Base-by-base conservation (phyloP, 164 flowering plant genomes). In the Berberis thunbergii region DNA sequence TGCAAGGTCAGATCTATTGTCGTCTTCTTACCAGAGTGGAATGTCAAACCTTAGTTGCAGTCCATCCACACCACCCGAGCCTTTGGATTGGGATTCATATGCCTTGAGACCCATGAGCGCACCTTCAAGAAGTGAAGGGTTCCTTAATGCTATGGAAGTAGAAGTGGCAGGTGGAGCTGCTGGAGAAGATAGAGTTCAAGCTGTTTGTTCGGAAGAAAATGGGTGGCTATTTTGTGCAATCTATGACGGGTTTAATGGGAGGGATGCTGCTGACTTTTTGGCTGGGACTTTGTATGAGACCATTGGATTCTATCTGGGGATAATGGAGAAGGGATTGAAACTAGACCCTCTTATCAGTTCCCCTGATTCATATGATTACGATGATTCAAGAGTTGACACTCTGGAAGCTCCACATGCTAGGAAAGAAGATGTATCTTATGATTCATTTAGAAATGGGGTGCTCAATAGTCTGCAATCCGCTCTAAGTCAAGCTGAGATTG, bases 91-190 rank as follows among this genome's bases (percentile, higher is more conserved):
- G 71, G 96, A 89, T 67, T 77, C 78, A 6, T 59, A 44, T 66
- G 52, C 70, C 7, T 73, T 76, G 42, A 81, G 76, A 70, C 72
- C 87, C 57, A 76, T 74, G 86, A 88, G 91, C 70, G 80, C 86
- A 68, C 89, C 94, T 68, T 77, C 84, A 4, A 71, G 80, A 68
- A 80, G 68, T 74, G 91, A 85, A 60, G 75, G 86, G 43, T 88
- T 86, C 65, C 86, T 92, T 10, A 81, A 80, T 76, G 79, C 84
- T 5, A 76, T 68, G 76, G 97, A 89, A 70, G 83, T 88, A 2
- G 86, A 89, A 72, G 84, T 93, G 63, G 98, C 97, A 2, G 98
- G 98, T 67, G 98, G 98, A 49, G 94, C 97, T 49, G 98, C 97
- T 57, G 98, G 98, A 59, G 98, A 93, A 73, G 98, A 93, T 63